A percentile compares a stretch with the other conserved stretches of the same genome.
These are phyloP conservation scores for Aspergillus coremiiformis DNA, from an alignment of 495 filamentous ascomycete species.

Conservation along the genomic window DNA sequence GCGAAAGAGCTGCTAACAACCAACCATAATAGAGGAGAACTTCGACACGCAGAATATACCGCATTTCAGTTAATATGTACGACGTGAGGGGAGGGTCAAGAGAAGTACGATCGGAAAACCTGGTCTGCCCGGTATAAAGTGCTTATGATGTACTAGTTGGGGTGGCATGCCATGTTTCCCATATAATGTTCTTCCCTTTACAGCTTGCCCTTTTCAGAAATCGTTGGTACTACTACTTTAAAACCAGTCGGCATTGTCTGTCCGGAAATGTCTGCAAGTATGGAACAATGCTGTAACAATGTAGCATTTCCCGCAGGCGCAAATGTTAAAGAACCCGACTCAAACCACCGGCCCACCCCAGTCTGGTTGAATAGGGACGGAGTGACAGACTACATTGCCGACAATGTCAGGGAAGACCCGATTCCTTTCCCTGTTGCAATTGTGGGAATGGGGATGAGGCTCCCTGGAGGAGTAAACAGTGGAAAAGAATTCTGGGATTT, in stretches of 20 bases:
- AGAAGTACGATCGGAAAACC: background rate
- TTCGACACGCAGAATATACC: background rate
- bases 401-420: background rate
- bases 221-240: background rate
- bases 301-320: background rate
- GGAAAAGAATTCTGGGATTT: constrained; percentile 35
- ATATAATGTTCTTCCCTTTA: background rate
- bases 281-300: background rate
- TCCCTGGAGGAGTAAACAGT: constrained; percentile 36
- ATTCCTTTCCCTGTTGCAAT: constrained; percentile 37
- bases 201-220: background rate
- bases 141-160: background rate
- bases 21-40: background rate
- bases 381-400: background rate
- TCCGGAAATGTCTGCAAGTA: background rate
- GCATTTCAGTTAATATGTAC: background rate
- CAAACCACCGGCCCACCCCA: background rate
- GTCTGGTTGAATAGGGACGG: background rate
- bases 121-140: background rate
- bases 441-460: constrained; percentile 40
- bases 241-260: background rate
- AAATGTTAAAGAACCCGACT: background rate
- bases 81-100: background rate
- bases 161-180: background rate
- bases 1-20: no score